These are phyloP conservation scores for Capronia americana DNA, from an alignment of 2,329 filamentous ascomycete species.

Conservation along the genomic window DNA sequence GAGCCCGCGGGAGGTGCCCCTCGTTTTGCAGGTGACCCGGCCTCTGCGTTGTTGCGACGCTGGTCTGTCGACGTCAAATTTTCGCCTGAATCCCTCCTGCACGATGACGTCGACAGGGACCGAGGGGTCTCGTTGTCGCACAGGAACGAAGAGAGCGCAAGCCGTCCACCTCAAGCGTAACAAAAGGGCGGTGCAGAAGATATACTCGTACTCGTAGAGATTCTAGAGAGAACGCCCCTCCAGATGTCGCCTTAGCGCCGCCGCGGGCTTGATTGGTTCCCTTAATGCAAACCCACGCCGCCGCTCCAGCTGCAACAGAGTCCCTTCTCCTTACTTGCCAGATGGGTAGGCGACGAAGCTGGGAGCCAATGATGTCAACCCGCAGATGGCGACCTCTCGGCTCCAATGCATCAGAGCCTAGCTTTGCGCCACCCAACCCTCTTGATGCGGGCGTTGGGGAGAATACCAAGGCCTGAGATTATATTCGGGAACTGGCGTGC, in stretches of 20 bases:
- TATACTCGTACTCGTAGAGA: too few relatives aligned
- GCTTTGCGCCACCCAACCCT: conserved; percentile 15
- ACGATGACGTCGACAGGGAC: conserved; percentile 31
- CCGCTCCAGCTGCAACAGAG: conserved; percentile 18
- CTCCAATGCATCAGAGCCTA: conserved; percentile 5
- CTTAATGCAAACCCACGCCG: conserved; percentile 13
- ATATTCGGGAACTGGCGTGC: not conserved
- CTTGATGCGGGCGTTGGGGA: not conserved
- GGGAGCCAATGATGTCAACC: conserved; percentile 31
- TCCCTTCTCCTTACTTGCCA: not conserved
- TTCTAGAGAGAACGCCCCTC: not conserved
- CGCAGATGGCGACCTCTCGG: conserved; percentile 28
- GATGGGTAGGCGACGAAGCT: conserved; percentile 11
- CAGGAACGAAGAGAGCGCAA: not conserved
- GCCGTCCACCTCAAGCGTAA: not conserved
- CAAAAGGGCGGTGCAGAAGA: not conserved
- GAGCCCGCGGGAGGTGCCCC: conserved; percentile 17
- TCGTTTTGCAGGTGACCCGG: conserved; percentile 17
- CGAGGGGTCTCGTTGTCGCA: conserved; percentile 20
- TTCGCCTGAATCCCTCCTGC: conserved; percentile 22
- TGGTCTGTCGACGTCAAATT: conserved; percentile 28
- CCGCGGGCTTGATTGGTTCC: conserved; percentile 12
- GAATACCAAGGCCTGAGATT: not conserved
- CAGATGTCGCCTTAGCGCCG: conserved; percentile 11
- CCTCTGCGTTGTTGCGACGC: conserved; percentile 11